Conservation (phyloP, 2,329 filamentous ascomycete genomes). For the Sporothrix protearum region DNA sequence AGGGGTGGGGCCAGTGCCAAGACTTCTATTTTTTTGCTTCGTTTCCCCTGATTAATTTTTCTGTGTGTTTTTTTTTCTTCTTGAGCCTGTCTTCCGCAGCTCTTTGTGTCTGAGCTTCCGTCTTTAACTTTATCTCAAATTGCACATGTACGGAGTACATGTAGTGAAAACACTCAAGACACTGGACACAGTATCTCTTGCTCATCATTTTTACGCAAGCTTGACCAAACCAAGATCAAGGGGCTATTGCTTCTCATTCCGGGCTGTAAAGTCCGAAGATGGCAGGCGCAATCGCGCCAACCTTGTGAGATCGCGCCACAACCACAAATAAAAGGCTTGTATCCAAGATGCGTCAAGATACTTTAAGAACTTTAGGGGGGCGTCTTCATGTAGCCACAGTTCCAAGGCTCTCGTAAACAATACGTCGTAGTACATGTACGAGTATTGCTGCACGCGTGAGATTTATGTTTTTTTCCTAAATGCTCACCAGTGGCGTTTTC, state of each 20-base stretch:
- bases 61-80: neutral
- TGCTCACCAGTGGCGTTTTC: neutral
- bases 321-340: neutral
- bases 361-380: too few relatives aligned
- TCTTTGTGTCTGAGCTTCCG: neutral
- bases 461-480: neutral
- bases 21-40: constrained; percentile 2
- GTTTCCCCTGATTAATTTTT: constrained; percentile 6
- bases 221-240: neutral
- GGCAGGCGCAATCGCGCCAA: constrained; percentile 1
- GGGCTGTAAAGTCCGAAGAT: neutral
- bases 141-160: neutral
- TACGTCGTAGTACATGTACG: neutral
- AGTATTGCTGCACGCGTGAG: neutral
- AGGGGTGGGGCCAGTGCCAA: constrained; percentile 6
- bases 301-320: neutral
- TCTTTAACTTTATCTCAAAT: neutral
- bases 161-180: neutral
- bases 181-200: neutral
- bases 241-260: neutral
- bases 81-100: neutral
- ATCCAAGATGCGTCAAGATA: too few relatives aligned
- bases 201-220: neutral
- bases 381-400: neutral
- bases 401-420: neutral